Evolutionary conservation across 345 rosid genomes (phyloP).

Genomic region (Brassica rapa): DNA sequence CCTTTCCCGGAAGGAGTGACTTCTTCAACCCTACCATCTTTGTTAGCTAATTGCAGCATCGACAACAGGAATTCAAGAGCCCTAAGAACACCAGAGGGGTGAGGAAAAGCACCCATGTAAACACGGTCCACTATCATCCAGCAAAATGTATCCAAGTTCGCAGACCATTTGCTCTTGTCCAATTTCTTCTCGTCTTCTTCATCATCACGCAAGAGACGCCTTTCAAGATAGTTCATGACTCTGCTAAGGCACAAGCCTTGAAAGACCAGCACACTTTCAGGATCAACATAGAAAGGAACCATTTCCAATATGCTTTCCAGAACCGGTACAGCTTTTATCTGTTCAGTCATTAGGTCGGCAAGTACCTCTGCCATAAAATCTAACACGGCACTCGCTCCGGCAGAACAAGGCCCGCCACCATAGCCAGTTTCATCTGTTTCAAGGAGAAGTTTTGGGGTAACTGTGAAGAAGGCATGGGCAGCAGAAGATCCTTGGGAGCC

Average conservation of each 20-base stretch:
- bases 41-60: slow-evolving; percentile 94
- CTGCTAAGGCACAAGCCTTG: slow-evolving; percentile 94
- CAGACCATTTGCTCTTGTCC: slow-evolving; percentile 90
- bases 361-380: slow-evolving; percentile 98
- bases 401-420: slow-evolving; percentile 99
- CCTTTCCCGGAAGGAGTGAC: slow-evolving; percentile 89
- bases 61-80: slow-evolving; percentile 92
- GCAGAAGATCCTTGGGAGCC: slow-evolving; percentile 59
- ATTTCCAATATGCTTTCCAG: slow-evolving; percentile 85
- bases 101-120: slow-evolving; percentile 97
- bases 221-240: slow-evolving; percentile 94
- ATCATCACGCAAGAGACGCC: slow-evolving; percentile 96
- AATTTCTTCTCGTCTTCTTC: slow-evolving; percentile 95
- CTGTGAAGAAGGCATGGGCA: slow-evolving; percentile 56
- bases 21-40: slow-evolving; percentile 95
- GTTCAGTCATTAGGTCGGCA: slow-evolving; percentile 88
- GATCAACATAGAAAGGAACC: slow-evolving; percentile 86
- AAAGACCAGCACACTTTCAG: slow-evolving; percentile 83
- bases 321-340: slow-evolving; percentile 77
- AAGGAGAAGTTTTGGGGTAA: slow-evolving; percentile 70
- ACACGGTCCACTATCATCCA: slow-evolving; percentile 97
- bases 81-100: slow-evolving; percentile 72
- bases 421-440: slow-evolving; percentile 94
- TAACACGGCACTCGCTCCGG: slow-evolving; percentile 92
- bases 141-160: slow-evolving; percentile 89